These are phyloP conservation scores for Thraustochytrium sp. DNA, from an alignment of 352 stramenopile species.

Conservation along the genomic window DNA sequence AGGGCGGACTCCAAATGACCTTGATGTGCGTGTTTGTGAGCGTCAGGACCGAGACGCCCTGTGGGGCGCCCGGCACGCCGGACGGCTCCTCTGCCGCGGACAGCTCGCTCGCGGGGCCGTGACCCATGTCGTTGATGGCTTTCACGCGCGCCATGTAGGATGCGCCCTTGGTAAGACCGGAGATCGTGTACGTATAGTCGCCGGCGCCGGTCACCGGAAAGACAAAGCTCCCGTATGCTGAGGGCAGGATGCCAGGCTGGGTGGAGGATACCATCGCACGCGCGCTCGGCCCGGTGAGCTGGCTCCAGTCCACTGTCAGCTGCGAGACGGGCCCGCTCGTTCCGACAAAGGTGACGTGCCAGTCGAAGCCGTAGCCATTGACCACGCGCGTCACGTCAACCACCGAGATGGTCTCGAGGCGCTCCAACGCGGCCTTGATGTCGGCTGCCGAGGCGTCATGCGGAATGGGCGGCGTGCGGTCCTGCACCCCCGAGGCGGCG, in stretches of 20 bases:
- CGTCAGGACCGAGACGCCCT: conserved; percentile 49
- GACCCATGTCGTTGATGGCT: conserved; percentile 65
- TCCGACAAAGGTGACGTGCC: conserved; percentile 82
- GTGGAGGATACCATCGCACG: conserved; percentile 67
- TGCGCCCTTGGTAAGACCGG: conserved; percentile 65
- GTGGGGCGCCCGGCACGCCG: conserved; percentile 47
- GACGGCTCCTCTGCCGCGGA: conserved; percentile 47
- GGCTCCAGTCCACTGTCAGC: conserved; percentile 77
- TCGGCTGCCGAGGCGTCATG: conserved; percentile 72
- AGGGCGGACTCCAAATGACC: conserved; percentile 64
- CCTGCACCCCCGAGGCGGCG: neutral
- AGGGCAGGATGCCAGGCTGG: conserved; percentile 62
- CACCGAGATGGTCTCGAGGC: conserved; percentile 71
- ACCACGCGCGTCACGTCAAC: conserved; percentile 72
- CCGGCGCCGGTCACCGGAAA: conserved; percentile 49
- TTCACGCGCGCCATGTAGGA: conserved; percentile 81
- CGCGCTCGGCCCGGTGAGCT: conserved; percentile 80
- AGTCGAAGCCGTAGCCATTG: conserved; percentile 92
- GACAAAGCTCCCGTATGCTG: conserved; percentile 65
- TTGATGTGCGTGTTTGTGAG: conserved; percentile 69
- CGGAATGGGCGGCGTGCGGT: conserved; percentile 66
- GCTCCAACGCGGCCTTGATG: conserved; percentile 77
- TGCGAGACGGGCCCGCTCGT: conserved; percentile 71
- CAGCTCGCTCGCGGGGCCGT: conserved; percentile 48
- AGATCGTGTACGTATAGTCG: conserved; percentile 51